Conservation (phyloP, 805 yeast genomes). For the Diddensiella transvaalensis region DNA sequence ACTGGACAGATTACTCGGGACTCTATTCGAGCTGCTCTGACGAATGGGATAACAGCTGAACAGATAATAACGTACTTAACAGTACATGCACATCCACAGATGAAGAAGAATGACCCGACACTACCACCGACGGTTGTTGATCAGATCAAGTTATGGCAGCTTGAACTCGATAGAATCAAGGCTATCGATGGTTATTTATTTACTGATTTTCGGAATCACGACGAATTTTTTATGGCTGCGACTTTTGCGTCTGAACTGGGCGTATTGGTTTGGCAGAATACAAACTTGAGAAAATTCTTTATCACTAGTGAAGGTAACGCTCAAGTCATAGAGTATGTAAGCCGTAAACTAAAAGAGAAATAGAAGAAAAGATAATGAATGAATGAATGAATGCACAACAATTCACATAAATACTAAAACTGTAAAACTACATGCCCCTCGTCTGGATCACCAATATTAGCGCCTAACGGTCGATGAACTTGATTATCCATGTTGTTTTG, state of each 20-base stretch:
- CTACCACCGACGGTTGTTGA: conserved; percentile 97
- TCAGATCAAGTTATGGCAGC: conserved; percentile 93
- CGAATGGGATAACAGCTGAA: conserved; percentile 90
- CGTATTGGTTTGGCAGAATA: conserved; percentile 83
- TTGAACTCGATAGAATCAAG: conserved; percentile 88
- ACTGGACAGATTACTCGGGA: conserved; percentile 92
- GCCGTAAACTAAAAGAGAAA: conserved; percentile 40
- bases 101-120: conserved; percentile 57
- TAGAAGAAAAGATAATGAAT: neutral
- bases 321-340: conserved; percentile 89
- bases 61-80: conserved; percentile 87
- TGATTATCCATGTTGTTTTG: neutral
- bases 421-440: neutral
- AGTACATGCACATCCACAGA: conserved; percentile 91
- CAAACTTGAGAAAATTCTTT: conserved; percentile 65
- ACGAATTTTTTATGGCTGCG: conserved; percentile 69
- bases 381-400: neutral
- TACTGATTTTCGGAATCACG: conserved; percentile 73
- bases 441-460: conserved; percentile 1
- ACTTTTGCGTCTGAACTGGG: conserved; percentile 89
- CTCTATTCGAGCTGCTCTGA: conserved; percentile 76
- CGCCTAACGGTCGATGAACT: conserved; percentile 2
- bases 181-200: conserved; percentile 83
- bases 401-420: neutral
- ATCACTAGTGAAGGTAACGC: conserved; percentile 83